These are phyloP conservation scores for Podospora fimiseda DNA, from an alignment of 495 filamentous ascomycete species.

Conservation along the genomic window DNA sequence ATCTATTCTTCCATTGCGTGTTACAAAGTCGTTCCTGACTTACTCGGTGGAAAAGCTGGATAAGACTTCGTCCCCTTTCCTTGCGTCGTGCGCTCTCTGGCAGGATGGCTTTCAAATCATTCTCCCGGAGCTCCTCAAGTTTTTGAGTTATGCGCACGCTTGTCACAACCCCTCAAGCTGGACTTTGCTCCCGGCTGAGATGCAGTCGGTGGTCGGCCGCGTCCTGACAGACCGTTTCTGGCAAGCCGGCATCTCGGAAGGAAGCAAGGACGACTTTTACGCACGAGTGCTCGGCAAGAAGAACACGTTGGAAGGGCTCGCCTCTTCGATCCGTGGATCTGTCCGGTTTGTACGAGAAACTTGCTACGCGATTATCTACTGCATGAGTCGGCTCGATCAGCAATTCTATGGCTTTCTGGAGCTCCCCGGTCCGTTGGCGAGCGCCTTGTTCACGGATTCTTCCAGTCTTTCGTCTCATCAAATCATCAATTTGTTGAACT, in stretches of 20 bases:
- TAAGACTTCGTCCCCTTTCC: conserved; percentile 57
- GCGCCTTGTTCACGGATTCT: conserved; percentile 78
- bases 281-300: conserved; percentile 83
- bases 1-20: conserved; percentile 68
- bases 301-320: conserved; percentile 84
- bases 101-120: conserved; percentile 74
- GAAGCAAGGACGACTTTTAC: conserved; percentile 94
- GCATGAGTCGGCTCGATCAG: conserved; percentile 79
- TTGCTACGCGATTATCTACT: conserved; percentile 87
- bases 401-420: conserved; percentile 85
- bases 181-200: conserved; percentile 68
- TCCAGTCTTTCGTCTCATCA: conserved; percentile 86
- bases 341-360: conserved; percentile 85
- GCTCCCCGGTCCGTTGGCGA: conserved; percentile 74
- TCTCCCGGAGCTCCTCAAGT: conserved; percentile 77
- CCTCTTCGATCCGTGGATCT: conserved; percentile 82
- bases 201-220: conserved; percentile 67
- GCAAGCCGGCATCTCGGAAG: conserved; percentile 94
- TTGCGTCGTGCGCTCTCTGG: conserved; percentile 72
- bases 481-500: conserved; percentile 78
- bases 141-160: conserved; percentile 84
- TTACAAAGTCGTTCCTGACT: conserved; percentile 82
- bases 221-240: conserved; percentile 95
- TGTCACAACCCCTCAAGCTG: conserved; percentile 86
- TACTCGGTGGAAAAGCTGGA: conserved; percentile 86